phyloP scores from a whole-genome alignment of 495 filamentous ascomycete genomes.

The Thozetella sp. region DNA sequence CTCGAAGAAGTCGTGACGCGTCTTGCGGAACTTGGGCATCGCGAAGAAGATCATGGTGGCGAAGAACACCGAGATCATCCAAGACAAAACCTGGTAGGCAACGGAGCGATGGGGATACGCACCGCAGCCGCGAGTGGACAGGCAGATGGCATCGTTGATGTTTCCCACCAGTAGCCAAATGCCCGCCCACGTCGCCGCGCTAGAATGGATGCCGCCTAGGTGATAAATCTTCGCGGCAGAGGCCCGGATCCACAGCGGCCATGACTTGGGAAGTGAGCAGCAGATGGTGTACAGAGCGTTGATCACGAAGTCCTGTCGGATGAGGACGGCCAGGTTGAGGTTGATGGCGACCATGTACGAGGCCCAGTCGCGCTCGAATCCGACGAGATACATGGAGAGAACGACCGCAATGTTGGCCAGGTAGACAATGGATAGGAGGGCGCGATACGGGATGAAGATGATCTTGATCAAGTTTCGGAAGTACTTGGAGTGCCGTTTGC shows the following conservation, averaged over 20 bases:
- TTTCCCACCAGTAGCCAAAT: conserved; percentile 66
- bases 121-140: conserved; percentile 29
- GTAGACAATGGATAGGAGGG: conserved; percentile 25
- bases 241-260: conserved; percentile 59
- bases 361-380: conserved; percentile 53
- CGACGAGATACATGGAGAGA: conserved; percentile 43
- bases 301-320: conserved; percentile 67
- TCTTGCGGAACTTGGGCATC: conserved; percentile 44
- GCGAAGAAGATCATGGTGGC: conserved; percentile 29
- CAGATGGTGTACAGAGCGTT: conserved; percentile 58
- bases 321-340: conserved; percentile 39
- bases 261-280: conserved; percentile 54
- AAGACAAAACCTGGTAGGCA: conserved; percentile 25
- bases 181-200: conserved; percentile 59
- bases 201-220: conserved; percentile 68
- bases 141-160: conserved; percentile 45
- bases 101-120: conserved; percentile 10
- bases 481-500: neutral
- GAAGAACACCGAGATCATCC: conserved; percentile 25
- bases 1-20: conserved; percentile 58
- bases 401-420: conserved; percentile 21
- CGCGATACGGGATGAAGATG: conserved; percentile 12
- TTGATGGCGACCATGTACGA: conserved; percentile 48
- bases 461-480: conserved; percentile 10
- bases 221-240: conserved; percentile 64